Conservation (phyloP, 2,329 filamentous ascomycete genomes). For the Xylariales sp. region DNA sequence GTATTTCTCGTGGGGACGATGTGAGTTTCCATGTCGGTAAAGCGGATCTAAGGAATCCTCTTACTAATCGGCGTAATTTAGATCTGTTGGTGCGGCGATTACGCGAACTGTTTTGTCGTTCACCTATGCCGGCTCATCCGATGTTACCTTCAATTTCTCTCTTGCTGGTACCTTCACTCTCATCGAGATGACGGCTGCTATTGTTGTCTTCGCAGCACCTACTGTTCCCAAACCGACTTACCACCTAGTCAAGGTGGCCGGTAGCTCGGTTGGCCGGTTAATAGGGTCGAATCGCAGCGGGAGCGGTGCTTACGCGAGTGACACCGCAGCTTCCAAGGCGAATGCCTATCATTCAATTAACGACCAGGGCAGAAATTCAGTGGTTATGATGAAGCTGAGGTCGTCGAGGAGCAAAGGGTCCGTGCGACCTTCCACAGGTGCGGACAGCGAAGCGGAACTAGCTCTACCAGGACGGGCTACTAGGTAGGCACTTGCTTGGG, state of each 20-base stretch:
- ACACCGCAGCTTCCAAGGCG: constrained; percentile 1
- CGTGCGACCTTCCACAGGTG: constrained; percentile 11
- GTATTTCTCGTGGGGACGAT: constrained; percentile 16
- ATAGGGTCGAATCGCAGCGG: constrained; percentile 12
- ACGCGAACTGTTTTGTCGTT: constrained; percentile 26
- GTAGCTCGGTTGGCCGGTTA: constrained; percentile 21
- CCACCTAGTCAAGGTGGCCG: constrained; percentile 17
- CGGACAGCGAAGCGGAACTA: constrained; percentile 14
- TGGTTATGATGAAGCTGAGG: constrained; percentile 18
- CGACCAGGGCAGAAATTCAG: neutral
- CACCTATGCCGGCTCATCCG: constrained; percentile 14
- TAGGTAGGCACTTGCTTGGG: neutral
- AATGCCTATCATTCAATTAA: constrained; percentile 18
- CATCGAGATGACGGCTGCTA: constrained; percentile 19
- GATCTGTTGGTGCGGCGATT: constrained; percentile 21
- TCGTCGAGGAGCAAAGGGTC: constrained; percentile 10
- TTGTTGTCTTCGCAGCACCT: constrained; percentile 22
- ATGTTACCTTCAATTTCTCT: constrained; percentile 22
- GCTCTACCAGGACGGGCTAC: constrained; percentile 2
- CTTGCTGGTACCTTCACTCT: constrained; percentile 21
- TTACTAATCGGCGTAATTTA: constrained; percentile 3
- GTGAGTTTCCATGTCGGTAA: neutral
- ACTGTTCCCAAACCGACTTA: constrained; percentile 21
- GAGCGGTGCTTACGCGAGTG: neutral
- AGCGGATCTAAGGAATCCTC: neutral